These are phyloP conservation scores for Alternaria sp. DNA, from an alignment of 2,329 filamentous ascomycete species.

Conservation along the genomic window DNA sequence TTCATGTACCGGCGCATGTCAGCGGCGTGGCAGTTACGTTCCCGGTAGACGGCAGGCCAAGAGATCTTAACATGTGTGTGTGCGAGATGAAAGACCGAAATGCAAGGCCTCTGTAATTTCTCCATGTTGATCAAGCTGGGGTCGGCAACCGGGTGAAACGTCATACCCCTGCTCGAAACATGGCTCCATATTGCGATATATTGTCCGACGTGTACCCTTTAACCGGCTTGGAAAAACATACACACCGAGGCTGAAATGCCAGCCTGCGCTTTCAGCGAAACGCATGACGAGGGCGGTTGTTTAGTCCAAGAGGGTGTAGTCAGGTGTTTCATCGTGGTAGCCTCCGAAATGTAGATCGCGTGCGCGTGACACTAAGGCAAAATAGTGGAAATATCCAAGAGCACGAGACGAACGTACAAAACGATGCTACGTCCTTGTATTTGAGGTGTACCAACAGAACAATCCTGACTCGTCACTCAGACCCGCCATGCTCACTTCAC, in stretches of 20 bases:
- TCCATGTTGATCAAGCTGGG: slow-evolving; percentile 16
- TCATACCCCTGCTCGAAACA: slow-evolving; percentile 17
- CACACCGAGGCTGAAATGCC: slow-evolving; percentile 11
- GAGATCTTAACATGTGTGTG: background rate
- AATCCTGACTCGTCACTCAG: background rate
- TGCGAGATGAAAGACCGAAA: slow-evolving; percentile 5
- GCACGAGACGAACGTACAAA: slow-evolving; percentile 19
- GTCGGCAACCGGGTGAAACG: slow-evolving; percentile 21
- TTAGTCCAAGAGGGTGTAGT: slow-evolving; percentile 15
- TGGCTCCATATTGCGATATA: slow-evolving; percentile 22
- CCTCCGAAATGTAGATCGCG: slow-evolving; percentile 14
- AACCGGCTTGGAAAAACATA: slow-evolving; percentile 17
- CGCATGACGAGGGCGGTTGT: slow-evolving; percentile 12
- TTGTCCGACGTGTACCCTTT: slow-evolving; percentile 19
- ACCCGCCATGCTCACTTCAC: slow-evolving; percentile 34
- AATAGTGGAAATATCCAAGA: slow-evolving; percentile 14
- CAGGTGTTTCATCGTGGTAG: slow-evolving; percentile 25
- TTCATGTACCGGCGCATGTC: slow-evolving; percentile 5
- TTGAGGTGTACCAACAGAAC: background rate
- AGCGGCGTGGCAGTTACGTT: slow-evolving; percentile 8
- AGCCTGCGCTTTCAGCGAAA: slow-evolving; percentile 11
- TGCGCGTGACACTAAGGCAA: slow-evolving; percentile 18
- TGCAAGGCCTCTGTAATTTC: slow-evolving; percentile 12
- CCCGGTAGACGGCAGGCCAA: slow-evolving; percentile 14
- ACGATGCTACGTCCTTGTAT: slow-evolving; percentile 1